Conservation (phyloP, 768 basidiomycete genomes). For the Russula brevipes region DNA sequence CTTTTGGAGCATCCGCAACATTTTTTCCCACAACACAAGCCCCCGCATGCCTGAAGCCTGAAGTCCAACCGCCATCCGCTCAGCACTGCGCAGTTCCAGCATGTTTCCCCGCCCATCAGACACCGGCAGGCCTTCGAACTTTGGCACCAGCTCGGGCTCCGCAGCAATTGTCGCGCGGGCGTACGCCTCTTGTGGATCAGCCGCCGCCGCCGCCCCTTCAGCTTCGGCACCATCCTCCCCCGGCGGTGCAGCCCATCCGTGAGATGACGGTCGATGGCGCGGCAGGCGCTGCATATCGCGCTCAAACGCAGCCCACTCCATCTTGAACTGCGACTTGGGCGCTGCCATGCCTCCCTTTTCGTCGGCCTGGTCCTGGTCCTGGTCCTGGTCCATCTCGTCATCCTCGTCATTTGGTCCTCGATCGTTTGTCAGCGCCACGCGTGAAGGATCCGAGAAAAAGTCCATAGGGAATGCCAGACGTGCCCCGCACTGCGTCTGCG, state of each 20-base stretch:
- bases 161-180: constrained; percentile 66
- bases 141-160: constrained; percentile 54
- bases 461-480: constrained; percentile 49
- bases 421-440: constrained; percentile 36
- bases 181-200: constrained; percentile 44
- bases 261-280: not conserved
- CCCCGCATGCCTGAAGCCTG: too few species aligned
- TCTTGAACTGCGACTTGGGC: too few species aligned
- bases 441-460: constrained; percentile 78
- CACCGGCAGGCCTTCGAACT: constrained; percentile 45
- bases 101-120: too few species aligned
- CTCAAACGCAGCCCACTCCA: too few species aligned
- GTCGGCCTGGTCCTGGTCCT: too few species aligned
- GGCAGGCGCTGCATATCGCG: constrained; percentile 16
- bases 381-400: constrained; percentile 30
- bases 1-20: too few species aligned
- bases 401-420: constrained; percentile 34
- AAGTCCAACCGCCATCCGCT: too few species aligned
- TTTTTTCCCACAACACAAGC: too few species aligned
- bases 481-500: not conserved
- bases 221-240: too few species aligned
- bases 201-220: not conserved
- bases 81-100: too few species aligned
- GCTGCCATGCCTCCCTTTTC: too few species aligned
- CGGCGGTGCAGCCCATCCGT: too few species aligned